Percentiles rank a stretch among this genome's conserved stretches.
Conservation (phyloP, 805 yeast genomes). For the Torulaspora indica region DNA sequence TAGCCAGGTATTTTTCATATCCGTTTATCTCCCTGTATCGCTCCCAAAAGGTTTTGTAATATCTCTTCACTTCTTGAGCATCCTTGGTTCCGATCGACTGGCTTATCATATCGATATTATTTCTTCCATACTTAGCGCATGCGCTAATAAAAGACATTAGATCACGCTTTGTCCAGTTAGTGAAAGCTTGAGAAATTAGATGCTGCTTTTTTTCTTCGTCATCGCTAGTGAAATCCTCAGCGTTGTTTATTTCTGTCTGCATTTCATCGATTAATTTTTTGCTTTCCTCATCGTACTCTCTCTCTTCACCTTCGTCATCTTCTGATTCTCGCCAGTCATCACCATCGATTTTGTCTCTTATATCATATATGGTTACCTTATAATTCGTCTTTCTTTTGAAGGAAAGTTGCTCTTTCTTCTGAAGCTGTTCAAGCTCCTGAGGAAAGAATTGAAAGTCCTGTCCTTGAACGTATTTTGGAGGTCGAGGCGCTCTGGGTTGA, state of each 20-base stretch:
- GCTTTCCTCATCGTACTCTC: constrained; percentile 21
- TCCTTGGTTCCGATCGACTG: constrained; percentile 53
- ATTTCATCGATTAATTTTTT: constrained; percentile 30
- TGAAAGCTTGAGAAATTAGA: constrained; percentile 54
- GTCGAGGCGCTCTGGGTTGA: constrained; percentile 44
- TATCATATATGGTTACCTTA: constrained; percentile 54
- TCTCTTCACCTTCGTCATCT: constrained; percentile 35
- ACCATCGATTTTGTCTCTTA: constrained; percentile 49
- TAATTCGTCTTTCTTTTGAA: constrained; percentile 57
- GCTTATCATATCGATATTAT: constrained; percentile 46
- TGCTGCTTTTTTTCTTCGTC: constrained; percentile 52
- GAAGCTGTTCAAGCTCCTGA: constrained; percentile 45
- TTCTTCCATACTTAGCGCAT: constrained; percentile 62
- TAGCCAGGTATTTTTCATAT: constrained; percentile 62
- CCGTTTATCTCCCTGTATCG: constrained; percentile 60
- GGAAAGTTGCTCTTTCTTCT: constrained; percentile 61
- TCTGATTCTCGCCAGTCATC: constrained; percentile 42
- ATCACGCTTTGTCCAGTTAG: constrained; percentile 69
- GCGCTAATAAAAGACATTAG: constrained; percentile 67
- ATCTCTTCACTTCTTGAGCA: constrained; percentile 53
- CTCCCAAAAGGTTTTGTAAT: constrained; percentile 61
- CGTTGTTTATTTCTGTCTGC: constrained; percentile 54
- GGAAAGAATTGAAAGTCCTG: constrained; percentile 77
- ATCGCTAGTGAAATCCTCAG: constrained; percentile 57
- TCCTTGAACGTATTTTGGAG: constrained; percentile 59